Evolutionary conservation across 2,329 filamentous ascomycete species (phyloP), one percentile per base, ranked within the genome.

Genomic region (Fusarium solani-melongenae): DNA sequence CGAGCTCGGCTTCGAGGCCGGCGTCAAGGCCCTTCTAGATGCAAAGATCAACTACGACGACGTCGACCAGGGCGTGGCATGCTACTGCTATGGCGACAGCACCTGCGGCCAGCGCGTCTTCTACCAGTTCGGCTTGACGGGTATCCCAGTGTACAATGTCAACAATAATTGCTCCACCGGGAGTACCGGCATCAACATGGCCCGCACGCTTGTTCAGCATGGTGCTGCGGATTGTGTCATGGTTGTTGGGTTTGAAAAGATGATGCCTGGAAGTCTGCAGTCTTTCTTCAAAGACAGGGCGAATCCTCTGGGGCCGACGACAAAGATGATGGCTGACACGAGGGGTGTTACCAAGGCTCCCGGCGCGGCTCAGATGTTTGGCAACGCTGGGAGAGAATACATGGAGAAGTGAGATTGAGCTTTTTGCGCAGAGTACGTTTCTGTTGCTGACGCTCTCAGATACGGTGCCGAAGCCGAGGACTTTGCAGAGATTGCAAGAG

Each of bases 91-190:
- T 82, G 96, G 96, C 80, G 96, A 98, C 86, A 95, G 92, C 73
- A 98, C 96, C 64, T 96, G 93, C 84, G 96, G 96, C 56, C 96
- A 98, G 87, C 92, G 96, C 74, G 95, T 98, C 80, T 98, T 98
- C 85, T 98, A 98, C 86, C 96, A 98, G 85, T 98, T 98, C 83
- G 96, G 96, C 86, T 95, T 98, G 92, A 98, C 95, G 49, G 89
- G 93, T 80, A 98, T 98, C 78, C 96, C 96, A 79, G 94, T 98
- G 81, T 95, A 97, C 88, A 98, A 98, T 80, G 94, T 98, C 80
- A 98, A 98, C 89, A 98, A 98, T 88, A 98, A 98, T 87, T 98
- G 96, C 88, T 94, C 94, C 5, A 98, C 96, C 0, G 96, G 96
- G n/a, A 95, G 92, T 6, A 98, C 96, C 0, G 96, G 96, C 10